Base-by-base conservation (phyloP, 2,329 filamentous ascomycete species). In the Colletotrichum gloeosporioides region DNA sequence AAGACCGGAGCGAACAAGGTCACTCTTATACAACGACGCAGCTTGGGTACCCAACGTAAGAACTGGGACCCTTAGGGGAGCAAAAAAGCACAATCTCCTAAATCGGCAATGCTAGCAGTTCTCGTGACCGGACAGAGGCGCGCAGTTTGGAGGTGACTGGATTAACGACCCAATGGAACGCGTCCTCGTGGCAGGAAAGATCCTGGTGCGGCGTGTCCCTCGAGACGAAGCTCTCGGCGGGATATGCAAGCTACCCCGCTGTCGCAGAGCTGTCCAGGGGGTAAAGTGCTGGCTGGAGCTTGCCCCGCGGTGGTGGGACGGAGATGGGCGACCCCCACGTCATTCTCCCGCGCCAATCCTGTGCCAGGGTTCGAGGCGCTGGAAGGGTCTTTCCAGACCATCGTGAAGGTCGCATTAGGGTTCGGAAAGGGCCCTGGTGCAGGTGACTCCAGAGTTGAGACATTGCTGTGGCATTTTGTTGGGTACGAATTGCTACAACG, bases 321-420 rank as follows among this genome's bases (percentile, higher is more conserved):
- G 22, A 55, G 31, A 63, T 44, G 62, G 69, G 59, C 15, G 15
- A 39, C 39, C 70, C 73, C 64, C 73, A 76, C 73, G 73, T 65
- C 73, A 76, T 73, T 69, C 73, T 76, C 64, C 70, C 70, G 70
- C 73, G 44, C 73, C 73, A 73, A 76, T 76, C 73, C 70, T 36
- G 39, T 55, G 64, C 31, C 73, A 49, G 69, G 63, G 57, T 32
- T 73, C 22, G 70, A 57, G 29, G 27, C 63, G 55, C 22, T 63
- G 53, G 27, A 61, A 44, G 63, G 55, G 29, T 44, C 34, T 36
- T 34, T 27, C 7, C 44, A 25, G 44, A 25, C 44, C 31, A 64
- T 49, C 32, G 15, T 32, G n/a, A 63, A 29, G 22, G 34, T 25
- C 55, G 13, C 22, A 59, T 25, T n/a, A 31, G 55, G 15, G 55